These are phyloP conservation scores for Diaporthe longicolla DNA, from an alignment of 2,329 filamentous ascomycete species.

Conservation along the genomic window DNA sequence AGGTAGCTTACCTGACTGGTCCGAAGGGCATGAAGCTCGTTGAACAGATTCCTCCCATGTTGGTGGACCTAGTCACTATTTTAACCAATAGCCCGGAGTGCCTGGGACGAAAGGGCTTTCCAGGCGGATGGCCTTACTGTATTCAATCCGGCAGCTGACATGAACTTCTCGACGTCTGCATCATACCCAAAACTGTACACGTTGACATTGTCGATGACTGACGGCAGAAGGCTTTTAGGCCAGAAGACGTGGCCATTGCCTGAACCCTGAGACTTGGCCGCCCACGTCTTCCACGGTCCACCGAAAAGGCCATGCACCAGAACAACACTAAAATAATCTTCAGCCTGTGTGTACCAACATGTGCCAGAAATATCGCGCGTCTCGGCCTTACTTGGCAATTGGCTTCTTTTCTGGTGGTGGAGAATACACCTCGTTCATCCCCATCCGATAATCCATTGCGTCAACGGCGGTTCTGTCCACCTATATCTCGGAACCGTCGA, in stretches of 20 bases:
- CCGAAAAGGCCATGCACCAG: neutral
- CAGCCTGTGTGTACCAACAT: neutral
- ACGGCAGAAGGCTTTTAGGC: neutral
- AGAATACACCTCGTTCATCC: neutral
- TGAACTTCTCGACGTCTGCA: neutral
- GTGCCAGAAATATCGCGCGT: rapidly evolving
- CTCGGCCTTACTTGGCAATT: neutral
- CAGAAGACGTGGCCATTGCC: neutral
- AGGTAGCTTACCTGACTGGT: neutral
- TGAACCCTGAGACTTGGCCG: neutral
- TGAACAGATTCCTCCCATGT: neutral
- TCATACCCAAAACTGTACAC: neutral
- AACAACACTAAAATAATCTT: neutral
- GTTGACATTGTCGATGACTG: neutral
- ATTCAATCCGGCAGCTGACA: neutral
- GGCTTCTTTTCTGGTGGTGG: neutral
- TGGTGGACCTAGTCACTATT: neutral
- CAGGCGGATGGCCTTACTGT: neutral
- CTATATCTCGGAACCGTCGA: too few relatives aligned
- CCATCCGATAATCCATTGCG: neutral
- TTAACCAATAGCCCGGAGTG: neutral
- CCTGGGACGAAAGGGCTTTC: neutral
- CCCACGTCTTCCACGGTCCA: neutral
- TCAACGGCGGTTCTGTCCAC: too few relatives aligned
- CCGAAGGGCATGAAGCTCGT: neutral